Evolutionary conservation across 805 yeast genomes (phyloP), one percentile per base, ranked within the genome.

Genomic region (Monosporozyma siamensis): DNA sequence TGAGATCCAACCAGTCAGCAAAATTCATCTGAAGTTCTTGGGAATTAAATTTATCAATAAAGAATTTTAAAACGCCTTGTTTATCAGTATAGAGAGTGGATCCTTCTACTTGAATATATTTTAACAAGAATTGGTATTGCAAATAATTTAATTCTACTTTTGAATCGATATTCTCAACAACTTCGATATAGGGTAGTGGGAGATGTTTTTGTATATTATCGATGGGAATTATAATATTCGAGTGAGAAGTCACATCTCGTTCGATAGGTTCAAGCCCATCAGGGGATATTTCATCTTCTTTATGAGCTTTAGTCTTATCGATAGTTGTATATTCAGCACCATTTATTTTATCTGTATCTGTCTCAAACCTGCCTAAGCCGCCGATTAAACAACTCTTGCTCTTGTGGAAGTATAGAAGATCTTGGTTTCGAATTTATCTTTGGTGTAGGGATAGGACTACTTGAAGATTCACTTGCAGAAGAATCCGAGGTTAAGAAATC

Each of bases 11-110:
- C 95, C 95, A 87, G 45, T 82, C 75, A 39, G 70, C 68, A n/a
- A 86, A 72, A 0, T 82, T 75, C 81, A 80, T 77, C 10, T 74
- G 68, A 50, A 83, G 66, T 53, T 83, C 88, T 21, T 73, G 74
- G 24, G 72, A 77, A 0, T 90, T 89, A 76, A 83, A 77, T 34
- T 76, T 77, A 1, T 78, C 69, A 6, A 82, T 75, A 52, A 82
- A 82, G 39, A 68, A 67, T 0, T 84, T 75, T 18, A 83, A 60
- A 23, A 72, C 72, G 1, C 90, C 88, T 44, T 80, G 85, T 32
- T 67, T 56, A 54, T 83, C 94, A 47, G 80, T 77, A 48, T 46
- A 40, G 17, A 61, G 39, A 3, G 55, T 45, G 3, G 63, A 55
- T 40, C 54, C 55, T 34, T 55, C 46, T 6, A 42, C 26, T 34